Conservation (phyloP, 257 asterid species). For the Solanum lycopersicoides region DNA sequence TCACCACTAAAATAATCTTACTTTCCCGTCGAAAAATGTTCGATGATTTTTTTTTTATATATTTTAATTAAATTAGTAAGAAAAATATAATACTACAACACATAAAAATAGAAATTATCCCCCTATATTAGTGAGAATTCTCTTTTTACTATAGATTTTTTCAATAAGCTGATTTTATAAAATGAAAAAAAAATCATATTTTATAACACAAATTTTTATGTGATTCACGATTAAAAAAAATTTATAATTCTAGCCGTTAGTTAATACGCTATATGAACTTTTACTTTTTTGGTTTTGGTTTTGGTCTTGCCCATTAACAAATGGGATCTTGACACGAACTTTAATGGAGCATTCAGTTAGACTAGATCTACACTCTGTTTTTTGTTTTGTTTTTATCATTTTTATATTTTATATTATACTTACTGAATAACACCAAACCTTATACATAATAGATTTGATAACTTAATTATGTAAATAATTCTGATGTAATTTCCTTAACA, state of each 20-base stretch:
- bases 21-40: not conserved
- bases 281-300: no score
- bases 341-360: not conserved
- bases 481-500: not conserved
- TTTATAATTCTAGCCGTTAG: no score
- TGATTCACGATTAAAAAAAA: no score
- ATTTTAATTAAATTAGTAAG: not conserved
- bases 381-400: not conserved
- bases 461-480: not conserved
- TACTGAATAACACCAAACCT: not conserved
- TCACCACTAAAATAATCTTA: not conserved
- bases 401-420: not conserved
- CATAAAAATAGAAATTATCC: no score
- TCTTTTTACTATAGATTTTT: no score
- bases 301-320: not conserved
- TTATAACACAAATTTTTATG: no score
- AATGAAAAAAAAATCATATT: no score
- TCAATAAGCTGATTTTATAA: no score
- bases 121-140: no score
- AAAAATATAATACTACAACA: rapidly evolving
- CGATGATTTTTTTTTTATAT: rapidly evolving
- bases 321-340: not conserved
- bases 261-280: not conserved
- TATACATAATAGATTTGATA: not conserved
- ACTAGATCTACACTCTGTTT: not conserved